phyloP scores from a whole-genome alignment of 2,329 filamentous ascomycete species.

The Colletotrichum liriopes region DNA sequence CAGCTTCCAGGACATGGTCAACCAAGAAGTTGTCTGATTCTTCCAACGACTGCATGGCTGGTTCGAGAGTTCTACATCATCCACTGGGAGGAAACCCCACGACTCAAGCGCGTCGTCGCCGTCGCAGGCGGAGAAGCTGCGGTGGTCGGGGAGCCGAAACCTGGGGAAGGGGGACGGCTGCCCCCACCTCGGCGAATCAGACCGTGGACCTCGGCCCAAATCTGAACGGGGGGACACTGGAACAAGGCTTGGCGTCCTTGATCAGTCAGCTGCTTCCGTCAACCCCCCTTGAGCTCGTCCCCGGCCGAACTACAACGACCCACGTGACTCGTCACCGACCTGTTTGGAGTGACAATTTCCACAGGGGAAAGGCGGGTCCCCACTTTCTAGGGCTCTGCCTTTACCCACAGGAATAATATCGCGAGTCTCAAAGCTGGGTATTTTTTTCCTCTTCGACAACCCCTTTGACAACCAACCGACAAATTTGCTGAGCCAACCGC shows the following conservation, averaged over 20 bases:
- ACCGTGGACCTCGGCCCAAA: slow-evolving; percentile 40
- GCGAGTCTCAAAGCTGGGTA: slow-evolving; percentile 42
- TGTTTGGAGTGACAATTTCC: slow-evolving; percentile 38
- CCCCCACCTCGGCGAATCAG: slow-evolving; percentile 26
- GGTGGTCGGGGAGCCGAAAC: slow-evolving; percentile 26
- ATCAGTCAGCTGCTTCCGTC: background rate
- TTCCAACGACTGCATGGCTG: slow-evolving; percentile 36
- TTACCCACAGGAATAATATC: slow-evolving; percentile 57
- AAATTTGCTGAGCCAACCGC: slow-evolving; percentile 42
- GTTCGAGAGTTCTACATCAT: slow-evolving; percentile 9
- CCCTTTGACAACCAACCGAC: slow-evolving; percentile 50
- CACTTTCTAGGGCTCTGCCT: slow-evolving; percentile 55
- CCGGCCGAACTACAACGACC: slow-evolving; percentile 29
- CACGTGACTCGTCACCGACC: slow-evolving; percentile 61
- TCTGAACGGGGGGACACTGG: background rate
- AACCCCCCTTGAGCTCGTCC: slow-evolving; percentile 14
- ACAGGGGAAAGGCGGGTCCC: slow-evolving; percentile 30
- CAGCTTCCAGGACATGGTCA: slow-evolving; percentile 50
- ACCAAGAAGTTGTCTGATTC: slow-evolving; percentile 44
- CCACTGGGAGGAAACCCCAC: slow-evolving; percentile 24
- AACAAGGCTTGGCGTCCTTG: background rate
- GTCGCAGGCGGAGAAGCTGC: slow-evolving; percentile 25
- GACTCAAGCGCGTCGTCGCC: slow-evolving; percentile 21
- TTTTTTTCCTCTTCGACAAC: slow-evolving; percentile 41
- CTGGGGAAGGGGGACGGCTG: slow-evolving; percentile 24